Conservation (phyloP, 108 stramenopile species). For the Cyclotella atomus region DNA sequence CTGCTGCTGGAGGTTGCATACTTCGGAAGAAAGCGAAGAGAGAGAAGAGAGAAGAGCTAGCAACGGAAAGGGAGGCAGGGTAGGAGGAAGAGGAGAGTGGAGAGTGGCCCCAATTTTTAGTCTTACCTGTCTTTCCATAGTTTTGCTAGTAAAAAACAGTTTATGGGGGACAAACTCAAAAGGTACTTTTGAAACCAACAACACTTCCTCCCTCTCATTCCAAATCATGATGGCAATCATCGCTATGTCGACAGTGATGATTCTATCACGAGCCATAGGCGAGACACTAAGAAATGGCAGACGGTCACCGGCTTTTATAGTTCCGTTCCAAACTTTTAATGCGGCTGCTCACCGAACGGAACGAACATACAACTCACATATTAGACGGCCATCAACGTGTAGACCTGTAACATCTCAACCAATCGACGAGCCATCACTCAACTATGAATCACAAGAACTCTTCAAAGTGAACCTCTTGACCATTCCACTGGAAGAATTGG, state of each 20-base stretch:
- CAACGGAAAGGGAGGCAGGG: too few relatives aligned
- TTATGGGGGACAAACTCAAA: too few relatives aligned
- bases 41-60: too few relatives aligned
- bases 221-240: background rate
- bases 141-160: too few relatives aligned
- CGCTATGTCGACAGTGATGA: background rate
- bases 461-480: constrained; percentile 68
- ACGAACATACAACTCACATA: background rate
- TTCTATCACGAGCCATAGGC: background rate
- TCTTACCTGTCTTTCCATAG: too few relatives aligned
- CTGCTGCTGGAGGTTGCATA: too few relatives aligned
- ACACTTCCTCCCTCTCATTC: background rate
- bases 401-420: background rate
- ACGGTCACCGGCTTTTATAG: background rate
- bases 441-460: background rate
- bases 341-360: background rate
- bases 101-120: too few relatives aligned
- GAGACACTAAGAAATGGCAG: background rate
- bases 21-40: too few relatives aligned
- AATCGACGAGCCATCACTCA: background rate
- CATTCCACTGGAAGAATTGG: constrained; percentile 60
- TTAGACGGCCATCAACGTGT: background rate
- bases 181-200: too few relatives aligned
- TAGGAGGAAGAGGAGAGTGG: too few relatives aligned
- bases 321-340: background rate